Percentiles rank a stretch among this genome's conserved stretches.
Conservation (phyloP, 1,139 yeast species). For the Magnusiomyces tetraspermus region DNA sequence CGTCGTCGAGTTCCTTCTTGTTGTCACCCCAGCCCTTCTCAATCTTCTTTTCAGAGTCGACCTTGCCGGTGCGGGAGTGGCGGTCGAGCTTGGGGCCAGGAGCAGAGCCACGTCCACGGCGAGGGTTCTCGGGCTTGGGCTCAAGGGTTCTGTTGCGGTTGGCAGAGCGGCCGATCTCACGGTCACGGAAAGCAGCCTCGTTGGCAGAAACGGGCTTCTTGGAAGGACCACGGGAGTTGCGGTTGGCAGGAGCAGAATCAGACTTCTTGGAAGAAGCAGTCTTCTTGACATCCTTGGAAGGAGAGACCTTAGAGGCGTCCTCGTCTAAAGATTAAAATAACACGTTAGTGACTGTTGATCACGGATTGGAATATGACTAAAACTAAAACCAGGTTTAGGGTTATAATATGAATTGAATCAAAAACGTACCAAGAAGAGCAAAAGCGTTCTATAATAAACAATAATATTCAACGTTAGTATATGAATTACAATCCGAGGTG, state of each 20-base stretch:
- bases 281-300: constrained; percentile 74
- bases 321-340: constrained; percentile 39
- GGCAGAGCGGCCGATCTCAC: constrained; percentile 50
- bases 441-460: constrained; percentile 23
- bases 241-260: constrained; percentile 45
- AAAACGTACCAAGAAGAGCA: constrained; percentile 22
- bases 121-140: constrained; percentile 46
- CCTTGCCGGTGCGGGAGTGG: constrained; percentile 74
- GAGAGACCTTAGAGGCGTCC: constrained; percentile 38
- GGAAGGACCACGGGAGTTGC: constrained; percentile 27
- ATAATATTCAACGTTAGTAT: neutral
- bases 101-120: constrained; percentile 41
- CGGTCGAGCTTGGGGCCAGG: no score
- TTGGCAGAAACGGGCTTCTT: constrained; percentile 62
- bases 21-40: constrained; percentile 82
- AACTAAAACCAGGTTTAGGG: no score
- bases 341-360: no score
- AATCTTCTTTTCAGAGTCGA: constrained; percentile 77
- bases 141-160: constrained; percentile 54
- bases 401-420: neutral
- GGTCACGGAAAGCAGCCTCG: constrained; percentile 80
- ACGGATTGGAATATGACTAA: no score
- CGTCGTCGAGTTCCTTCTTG: constrained; percentile 48
- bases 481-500: neutral
- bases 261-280: constrained; percentile 79